Conservation (phyloP, 2,329 filamentous ascomycete species). For the Colletotrichum eleusines region DNA sequence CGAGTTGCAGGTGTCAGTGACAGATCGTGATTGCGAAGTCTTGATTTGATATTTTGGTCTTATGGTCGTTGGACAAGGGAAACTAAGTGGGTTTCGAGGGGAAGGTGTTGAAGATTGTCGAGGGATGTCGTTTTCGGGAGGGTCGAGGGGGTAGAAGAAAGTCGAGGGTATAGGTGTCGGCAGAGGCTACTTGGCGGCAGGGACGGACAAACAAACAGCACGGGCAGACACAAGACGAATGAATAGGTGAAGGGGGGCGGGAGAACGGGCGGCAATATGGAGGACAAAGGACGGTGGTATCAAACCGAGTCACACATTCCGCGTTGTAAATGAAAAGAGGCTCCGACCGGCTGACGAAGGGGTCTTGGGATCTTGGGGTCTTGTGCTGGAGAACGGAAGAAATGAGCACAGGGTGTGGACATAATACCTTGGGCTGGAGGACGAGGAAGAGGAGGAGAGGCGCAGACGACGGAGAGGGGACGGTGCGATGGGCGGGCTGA, state of each 20-base stretch:
- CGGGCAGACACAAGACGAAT: constrained; percentile 3
- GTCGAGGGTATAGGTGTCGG: neutral
- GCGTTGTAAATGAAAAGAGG: constrained; percentile 34
- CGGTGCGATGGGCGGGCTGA: neutral
- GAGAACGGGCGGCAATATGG: constrained; percentile 28
- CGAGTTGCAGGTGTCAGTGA: neutral
- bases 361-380: constrained; percentile 8
- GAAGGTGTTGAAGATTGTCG: neutral
- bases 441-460: neutral
- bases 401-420: constrained; percentile 16
- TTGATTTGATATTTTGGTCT: neutral
- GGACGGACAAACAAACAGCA: constrained; percentile 21
- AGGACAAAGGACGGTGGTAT: constrained; percentile 22
- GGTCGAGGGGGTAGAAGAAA: constrained; percentile 5
- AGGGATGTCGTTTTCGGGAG: constrained; percentile 3
- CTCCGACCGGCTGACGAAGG: constrained; percentile 19
- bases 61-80: neutral
- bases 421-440: constrained; percentile 13
- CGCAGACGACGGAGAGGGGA: neutral
- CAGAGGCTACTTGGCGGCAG: neutral
- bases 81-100: constrained; percentile 7
- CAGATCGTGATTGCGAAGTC: neutral
- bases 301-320: constrained; percentile 33
- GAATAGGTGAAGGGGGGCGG: constrained; percentile 3
- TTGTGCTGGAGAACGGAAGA: constrained; percentile 4